Base-by-base conservation (phyloP, 306 rosid species). In the Macrotyloma uniflorum region DNA sequence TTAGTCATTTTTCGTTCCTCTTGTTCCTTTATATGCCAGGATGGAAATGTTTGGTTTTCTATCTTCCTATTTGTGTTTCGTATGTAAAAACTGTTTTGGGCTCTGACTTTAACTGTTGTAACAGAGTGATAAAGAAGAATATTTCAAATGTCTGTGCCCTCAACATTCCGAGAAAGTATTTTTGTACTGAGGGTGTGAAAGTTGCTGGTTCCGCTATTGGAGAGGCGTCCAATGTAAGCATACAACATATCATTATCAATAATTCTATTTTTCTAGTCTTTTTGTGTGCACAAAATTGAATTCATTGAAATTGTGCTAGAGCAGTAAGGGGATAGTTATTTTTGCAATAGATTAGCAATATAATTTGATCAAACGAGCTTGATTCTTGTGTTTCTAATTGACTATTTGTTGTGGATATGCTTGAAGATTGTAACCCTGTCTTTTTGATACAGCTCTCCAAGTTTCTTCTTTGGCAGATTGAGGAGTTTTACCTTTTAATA, bases 111-210 rank as follows among this genome's bases (percentile, higher is more conserved):
- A 16, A 57, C 28, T 85, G 38, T 9, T 81, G 15, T 64, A 43
- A 58, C 85, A 95, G 98, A 84, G 66, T 89, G 67, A 67, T 92
- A 8, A 71, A 59, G 76, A 89, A 86, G 75, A 86, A 82, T 26
- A 77, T 67, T 28, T 84, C 85, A 30, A 87, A 73, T 79, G 40
- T 76, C 59, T 54, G 13, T 20, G 82, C 89, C 38, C 71, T 75
- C 55, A 88, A 83, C 68, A 66, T 81, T 85, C 79, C 77, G 18
- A 64, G 70, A 32, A 90, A 72, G 65, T 67, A 9, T 61, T 91
- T 87, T 73, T 88, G 89, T 58, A 77, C 85, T 0, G 87, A 66
- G 57, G 78, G 71, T 30, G 80, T 91, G 42, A 86, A 86, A 81
- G 80, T 79, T 70, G 75, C 85, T 70, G 82, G 81, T 70, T 86